Evolutionary conservation across 2,329 filamentous ascomycete species (phyloP), one percentile per base, ranked within the genome.

Genomic region (Rutstroemia sp.): DNA sequence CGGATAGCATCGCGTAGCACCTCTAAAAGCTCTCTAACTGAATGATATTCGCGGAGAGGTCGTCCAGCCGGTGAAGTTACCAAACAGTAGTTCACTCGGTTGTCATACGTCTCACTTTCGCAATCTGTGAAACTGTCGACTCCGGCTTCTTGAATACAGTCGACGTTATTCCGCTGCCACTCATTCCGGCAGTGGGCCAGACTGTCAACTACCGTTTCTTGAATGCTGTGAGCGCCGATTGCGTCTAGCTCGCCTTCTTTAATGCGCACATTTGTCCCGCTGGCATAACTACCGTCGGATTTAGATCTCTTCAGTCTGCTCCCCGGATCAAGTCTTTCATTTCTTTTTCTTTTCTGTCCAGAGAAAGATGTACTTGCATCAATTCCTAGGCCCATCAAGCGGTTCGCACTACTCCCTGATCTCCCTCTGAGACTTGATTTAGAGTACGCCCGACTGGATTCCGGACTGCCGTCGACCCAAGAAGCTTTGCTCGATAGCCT

Each of bases 1-100:
- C 61, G 69, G 47, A 74, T 69, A 3, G 67, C 67, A 54, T 74
- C 71, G 5, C 66, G 65, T 18, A 70, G 57, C 1, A 64, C 66
- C 46, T 66, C 59, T 1, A 76, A 63, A 9, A 76, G 60, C 57
- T 75, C 70, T 39, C 14, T 39, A 8, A 66, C 56, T 2, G 65
- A 63, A 2, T 19, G 5, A 49, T 70, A 74, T 18, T 61, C 47
- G 37, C 62, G 38, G 27, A 72, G 62, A 25, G 62, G 59, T n/a
- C 63, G 61, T n/a, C 70, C 67, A 58, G 66, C 63, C 16, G 64
- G 69, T 21, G 63, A 69, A 53, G 68, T 65, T 21, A 68, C 66
- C 16, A 71, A 60, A 58, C 64, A 71, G 42, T 61, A 57, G 47
- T 68, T 54, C 23, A 69, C 62, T 27, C 65, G 63, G 54, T 70